Percentiles rank a stretch among this genome's conserved stretches.
Evolutionary conservation across 2,329 filamentous ascomycete genomes (phyloP).

Genomic region (Colletotrichum paranaense): DNA sequence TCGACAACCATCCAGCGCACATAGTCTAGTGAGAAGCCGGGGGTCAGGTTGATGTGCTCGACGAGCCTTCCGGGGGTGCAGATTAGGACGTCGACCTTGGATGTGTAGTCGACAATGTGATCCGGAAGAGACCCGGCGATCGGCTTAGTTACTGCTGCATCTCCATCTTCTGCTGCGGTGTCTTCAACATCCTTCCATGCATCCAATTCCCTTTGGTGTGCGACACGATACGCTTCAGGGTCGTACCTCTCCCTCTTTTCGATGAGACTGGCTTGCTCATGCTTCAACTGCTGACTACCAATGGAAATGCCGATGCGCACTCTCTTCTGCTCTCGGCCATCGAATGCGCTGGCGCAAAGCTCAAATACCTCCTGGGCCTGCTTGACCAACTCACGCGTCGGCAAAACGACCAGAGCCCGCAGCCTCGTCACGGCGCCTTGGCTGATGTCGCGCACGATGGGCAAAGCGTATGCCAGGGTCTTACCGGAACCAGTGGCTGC

Average conservation of each 20-base stretch:
- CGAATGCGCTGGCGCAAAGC: conserved; percentile 73
- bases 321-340: conserved; percentile 68
- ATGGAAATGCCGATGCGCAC: conserved; percentile 85
- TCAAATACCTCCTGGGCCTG: conserved; percentile 86
- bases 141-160: conserved; percentile 46
- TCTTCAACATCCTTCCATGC: conserved; percentile 57
- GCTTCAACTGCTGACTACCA: conserved; percentile 80
- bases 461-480: conserved; percentile 90
- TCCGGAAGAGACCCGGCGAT: conserved; percentile 56
- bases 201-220: conserved; percentile 53
- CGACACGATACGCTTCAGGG: conserved; percentile 64
- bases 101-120: conserved; percentile 73
- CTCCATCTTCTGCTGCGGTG: conserved; percentile 52
- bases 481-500: conserved; percentile 97
- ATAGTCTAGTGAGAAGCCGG: conserved; percentile 81
- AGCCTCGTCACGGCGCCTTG: conserved; percentile 73
- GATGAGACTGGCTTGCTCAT: conserved; percentile 65
- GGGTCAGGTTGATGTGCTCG: conserved; percentile 87
- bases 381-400: conserved; percentile 88
- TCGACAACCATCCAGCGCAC: conserved; percentile 92
- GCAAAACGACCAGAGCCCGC: conserved; percentile 85
- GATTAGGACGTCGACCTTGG: conserved; percentile 87
- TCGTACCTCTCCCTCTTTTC: conserved; percentile 69
- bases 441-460: conserved; percentile 82
- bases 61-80: conserved; percentile 93